Evolutionary conservation across 441 rosid species (phyloP).

Genomic region (Eruca vesicaria): DNA sequence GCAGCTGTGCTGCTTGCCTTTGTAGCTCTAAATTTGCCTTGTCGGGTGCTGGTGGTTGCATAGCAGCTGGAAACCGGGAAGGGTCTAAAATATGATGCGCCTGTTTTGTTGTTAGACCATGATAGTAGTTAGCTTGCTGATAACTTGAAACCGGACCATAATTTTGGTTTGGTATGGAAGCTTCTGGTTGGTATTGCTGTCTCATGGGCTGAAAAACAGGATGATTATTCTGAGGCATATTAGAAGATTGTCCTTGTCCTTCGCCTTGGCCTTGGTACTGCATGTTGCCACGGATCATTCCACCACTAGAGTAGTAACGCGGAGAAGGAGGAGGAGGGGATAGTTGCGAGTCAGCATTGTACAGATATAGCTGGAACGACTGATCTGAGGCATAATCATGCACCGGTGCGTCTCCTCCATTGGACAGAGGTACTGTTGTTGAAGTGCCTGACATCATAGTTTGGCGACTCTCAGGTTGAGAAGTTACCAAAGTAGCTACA

Average conservation of each 20-base stretch:
- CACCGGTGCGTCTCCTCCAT: slow-evolving; percentile 37
- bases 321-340: too few species aligned
- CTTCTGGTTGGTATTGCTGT: slow-evolving; percentile 64
- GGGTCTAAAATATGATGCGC: slow-evolving; percentile 43
- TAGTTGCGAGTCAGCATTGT: slow-evolving; percentile 46
- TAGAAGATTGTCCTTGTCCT: slow-evolving; percentile 43
- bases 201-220: slow-evolving; percentile 48
- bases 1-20: slow-evolving; percentile 42
- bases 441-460: slow-evolving; percentile 39
- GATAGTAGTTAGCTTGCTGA: slow-evolving; percentile 43
- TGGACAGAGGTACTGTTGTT: slow-evolving; percentile 32
- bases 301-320: too few species aligned
- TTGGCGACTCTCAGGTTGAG: slow-evolving; percentile 54
- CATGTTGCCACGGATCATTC: slow-evolving; percentile 39
- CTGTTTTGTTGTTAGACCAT: slow-evolving; percentile 47
- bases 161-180: slow-evolving; percentile 45
- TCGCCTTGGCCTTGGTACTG: slow-evolving; percentile 69
- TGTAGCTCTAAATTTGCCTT: slow-evolving; percentile 46
- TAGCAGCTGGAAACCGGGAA: slow-evolving; percentile 48
- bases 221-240: slow-evolving; percentile 40
- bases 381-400: slow-evolving; percentile 51
- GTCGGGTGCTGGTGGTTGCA: slow-evolving; percentile 41
- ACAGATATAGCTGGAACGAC: slow-evolving; percentile 50
- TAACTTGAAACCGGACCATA: slow-evolving; percentile 44
- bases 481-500: slow-evolving; percentile 59